phyloP scores from a whole-genome alignment of 1,284 basidiomycete genomes.

The Xerocomus nothofagi region DNA sequence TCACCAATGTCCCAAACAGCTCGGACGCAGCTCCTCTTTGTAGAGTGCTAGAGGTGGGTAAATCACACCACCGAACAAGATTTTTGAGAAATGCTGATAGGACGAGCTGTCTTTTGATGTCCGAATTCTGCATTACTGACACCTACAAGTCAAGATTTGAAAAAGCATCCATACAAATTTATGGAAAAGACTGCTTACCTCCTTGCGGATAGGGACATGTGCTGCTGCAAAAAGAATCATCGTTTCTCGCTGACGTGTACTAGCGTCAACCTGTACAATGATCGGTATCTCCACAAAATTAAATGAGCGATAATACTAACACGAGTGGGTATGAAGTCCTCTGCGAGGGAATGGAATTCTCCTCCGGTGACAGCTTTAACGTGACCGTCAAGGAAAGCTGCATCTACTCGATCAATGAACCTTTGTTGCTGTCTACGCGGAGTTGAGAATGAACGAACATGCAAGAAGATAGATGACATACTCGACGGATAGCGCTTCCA shows the following conservation, averaged over 20 bases:
- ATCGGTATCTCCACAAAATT: neutral
- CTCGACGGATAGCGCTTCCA: constrained; percentile 63
- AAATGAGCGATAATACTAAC: constrained; percentile 20
- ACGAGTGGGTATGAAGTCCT: constrained; percentile 26
- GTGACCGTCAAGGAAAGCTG: constrained; percentile 62
- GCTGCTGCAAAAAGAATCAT: constrained; percentile 67
- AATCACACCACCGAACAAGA: constrained; percentile 61
- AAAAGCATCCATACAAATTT: neutral
- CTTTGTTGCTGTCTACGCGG: constrained; percentile 53
- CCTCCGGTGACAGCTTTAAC: constrained; percentile 55
- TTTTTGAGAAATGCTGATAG: constrained; percentile 51
- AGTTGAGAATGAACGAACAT: constrained; percentile 13
- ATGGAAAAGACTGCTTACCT: constrained; percentile 44
- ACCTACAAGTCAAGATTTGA: constrained; percentile 41
- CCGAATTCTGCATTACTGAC: constrained; percentile 37
- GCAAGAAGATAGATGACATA: constrained; percentile 41
- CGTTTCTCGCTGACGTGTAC: constrained; percentile 56
- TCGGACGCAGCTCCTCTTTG: constrained; percentile 65
- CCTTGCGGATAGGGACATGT: constrained; percentile 60
- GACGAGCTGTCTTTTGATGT: constrained; percentile 19
- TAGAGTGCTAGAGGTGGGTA: constrained; percentile 47
- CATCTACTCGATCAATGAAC: constrained; percentile 53
- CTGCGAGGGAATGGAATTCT: constrained; percentile 20
- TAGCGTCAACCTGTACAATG: constrained; percentile 43
- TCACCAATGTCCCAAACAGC: constrained; percentile 67